Percentiles rank a stretch among this genome's conserved stretches.
These are phyloP conservation scores for Uronychia setigera DNA, from an alignment of 73 alveolate species.

Conservation along the genomic window DNA sequence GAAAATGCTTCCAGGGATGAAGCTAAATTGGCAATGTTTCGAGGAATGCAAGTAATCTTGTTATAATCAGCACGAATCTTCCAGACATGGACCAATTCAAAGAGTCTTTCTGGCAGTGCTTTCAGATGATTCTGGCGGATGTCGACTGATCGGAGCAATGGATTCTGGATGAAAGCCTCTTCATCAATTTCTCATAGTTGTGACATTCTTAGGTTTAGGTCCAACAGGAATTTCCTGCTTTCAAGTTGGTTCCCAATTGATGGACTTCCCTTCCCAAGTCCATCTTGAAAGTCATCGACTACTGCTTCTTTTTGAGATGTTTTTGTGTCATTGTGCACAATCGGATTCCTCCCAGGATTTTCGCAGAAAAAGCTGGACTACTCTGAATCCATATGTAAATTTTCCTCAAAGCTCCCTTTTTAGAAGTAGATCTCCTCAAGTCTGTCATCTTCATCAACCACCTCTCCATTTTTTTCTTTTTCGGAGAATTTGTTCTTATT, in stretches of 20 bases:
- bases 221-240: conserved; percentile 9
- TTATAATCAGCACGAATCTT: conserved; percentile 36
- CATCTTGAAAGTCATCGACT: too few relatives aligned
- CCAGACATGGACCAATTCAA: conserved; percentile 27
- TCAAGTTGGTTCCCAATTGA: neutral
- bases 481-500: too few relatives aligned
- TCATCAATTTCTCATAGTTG: conserved; percentile 6
- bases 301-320: neutral
- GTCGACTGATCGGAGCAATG: conserved; percentile 39
- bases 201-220: conserved; percentile 29
- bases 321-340: neutral
- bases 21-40: conserved; percentile 15
- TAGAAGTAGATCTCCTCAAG: neutral
- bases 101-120: conserved; percentile 27
- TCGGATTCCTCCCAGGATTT: neutral
- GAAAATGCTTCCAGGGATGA: conserved; percentile 27
- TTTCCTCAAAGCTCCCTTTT: neutral
- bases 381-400: neutral
- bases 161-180: conserved; percentile 6
- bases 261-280: too few relatives aligned
- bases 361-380: neutral
- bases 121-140: conserved; percentile 23
- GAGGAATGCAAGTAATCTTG: conserved; percentile 8
- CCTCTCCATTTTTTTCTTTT: too few relatives aligned
- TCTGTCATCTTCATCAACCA: neutral